Percentiles rank a stretch among this genome's conserved stretches.
Conservation (phyloP, 371 early-diverging fungal species). For the Catenaria anguillulae region DNA sequence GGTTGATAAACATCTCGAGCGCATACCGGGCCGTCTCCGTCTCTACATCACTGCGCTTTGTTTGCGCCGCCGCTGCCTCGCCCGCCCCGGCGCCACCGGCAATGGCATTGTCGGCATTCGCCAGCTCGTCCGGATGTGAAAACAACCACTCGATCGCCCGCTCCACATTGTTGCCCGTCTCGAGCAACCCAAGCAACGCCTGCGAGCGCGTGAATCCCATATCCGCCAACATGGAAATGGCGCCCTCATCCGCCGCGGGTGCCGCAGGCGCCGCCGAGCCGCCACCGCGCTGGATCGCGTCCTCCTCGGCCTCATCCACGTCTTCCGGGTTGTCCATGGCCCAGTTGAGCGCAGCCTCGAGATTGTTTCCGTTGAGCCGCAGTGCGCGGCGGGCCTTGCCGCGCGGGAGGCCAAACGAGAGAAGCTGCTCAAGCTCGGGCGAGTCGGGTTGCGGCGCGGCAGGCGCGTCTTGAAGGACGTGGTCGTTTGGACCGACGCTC, state of each 20-base stretch:
- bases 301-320: constrained; percentile 25
- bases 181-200: constrained; percentile 62
- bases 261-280: constrained; percentile 8
- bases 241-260: constrained; percentile 26
- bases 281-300: not conserved
- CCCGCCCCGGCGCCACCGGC: constrained; percentile 9
- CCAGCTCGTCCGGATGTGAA: constrained; percentile 49
- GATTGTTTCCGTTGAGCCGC: constrained; percentile 54
- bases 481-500: not conserved
- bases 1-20: constrained; percentile 74
- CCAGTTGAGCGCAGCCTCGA: constrained; percentile 86
- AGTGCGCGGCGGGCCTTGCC: constrained; percentile 66
- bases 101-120: constrained; percentile 9
- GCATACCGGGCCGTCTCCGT: constrained; percentile 27
- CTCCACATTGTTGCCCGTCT: constrained; percentile 69
- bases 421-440: constrained; percentile 49
- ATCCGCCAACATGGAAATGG: constrained; percentile 48
- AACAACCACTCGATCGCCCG: constrained; percentile 93
- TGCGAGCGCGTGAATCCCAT: constrained; percentile 82
- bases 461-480: not conserved
- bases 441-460: constrained; percentile 31
- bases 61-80: not conserved
- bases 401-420: constrained; percentile 83
- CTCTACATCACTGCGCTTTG: constrained; percentile 9
- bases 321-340: constrained; percentile 92